Percentiles rank a stretch among this genome's conserved stretches.
Evolutionary conservation across 345 rosid species (phyloP).

Genomic region (Gossypioides kirkii): DNA sequence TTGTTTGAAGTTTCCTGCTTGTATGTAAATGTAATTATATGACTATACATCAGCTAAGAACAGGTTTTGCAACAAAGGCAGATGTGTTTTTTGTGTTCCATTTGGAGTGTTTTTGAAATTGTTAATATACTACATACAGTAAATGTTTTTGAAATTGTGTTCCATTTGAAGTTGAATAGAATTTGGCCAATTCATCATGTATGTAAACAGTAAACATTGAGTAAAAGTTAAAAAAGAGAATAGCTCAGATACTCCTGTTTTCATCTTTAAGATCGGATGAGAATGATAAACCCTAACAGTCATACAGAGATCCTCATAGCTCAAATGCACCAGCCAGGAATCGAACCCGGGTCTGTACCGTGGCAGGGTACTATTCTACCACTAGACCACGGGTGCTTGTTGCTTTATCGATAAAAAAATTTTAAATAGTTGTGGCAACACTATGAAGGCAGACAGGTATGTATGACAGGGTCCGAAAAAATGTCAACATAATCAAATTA

Average conservation of each 20-base stretch:
- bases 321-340: conserved; percentile 48
- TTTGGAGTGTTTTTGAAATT: background rate
- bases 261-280: conserved; percentile 8
- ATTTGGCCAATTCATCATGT: too few species aligned
- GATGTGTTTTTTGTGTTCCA: background rate
- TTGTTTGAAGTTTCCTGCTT: background rate
- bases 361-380: conserved; percentile 81
- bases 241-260: conserved; percentile 11
- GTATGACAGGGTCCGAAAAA: too few species aligned
- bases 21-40: background rate
- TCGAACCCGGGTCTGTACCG: conserved; percentile 78
- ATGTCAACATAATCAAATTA: background rate
- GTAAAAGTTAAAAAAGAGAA: background rate
- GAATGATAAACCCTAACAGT: conserved; percentile 18
- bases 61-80: background rate
- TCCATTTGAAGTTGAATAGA: too few species aligned
- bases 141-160: too few species aligned
- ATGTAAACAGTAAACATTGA: too few species aligned
- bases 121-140: background rate
- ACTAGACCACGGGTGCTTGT: conserved; percentile 42
- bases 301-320: conserved; percentile 12
- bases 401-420: background rate
- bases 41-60: background rate
- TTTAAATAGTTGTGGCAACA: too few species aligned
- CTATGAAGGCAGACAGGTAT: background rate